These are phyloP conservation scores for Colletotrichum orchidophilum DNA, from an alignment of 2,329 filamentous ascomycete species.

Conservation along the genomic window DNA sequence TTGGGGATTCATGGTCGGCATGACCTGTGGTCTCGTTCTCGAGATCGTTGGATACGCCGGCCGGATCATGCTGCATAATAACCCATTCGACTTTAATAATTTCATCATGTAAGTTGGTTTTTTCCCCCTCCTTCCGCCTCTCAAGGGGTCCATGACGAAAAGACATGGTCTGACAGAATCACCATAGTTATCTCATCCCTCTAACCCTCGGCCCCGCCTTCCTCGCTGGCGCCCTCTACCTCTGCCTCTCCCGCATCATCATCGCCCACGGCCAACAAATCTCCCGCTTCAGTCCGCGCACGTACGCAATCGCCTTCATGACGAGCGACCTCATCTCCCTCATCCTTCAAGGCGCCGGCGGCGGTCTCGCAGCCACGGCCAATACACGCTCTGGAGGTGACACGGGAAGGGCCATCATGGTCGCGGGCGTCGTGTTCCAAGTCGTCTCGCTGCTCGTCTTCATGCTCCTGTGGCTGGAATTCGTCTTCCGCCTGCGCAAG, in stretches of 20 bases:
- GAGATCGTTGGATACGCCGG: conserved; percentile 72
- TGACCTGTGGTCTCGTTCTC: conserved; percentile 33
- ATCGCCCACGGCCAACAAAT: conserved; percentile 13
- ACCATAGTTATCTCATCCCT: conserved; percentile 16
- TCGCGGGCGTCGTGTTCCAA: neutral
- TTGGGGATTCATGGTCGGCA: neutral
- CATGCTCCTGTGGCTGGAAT: neutral
- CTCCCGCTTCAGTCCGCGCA: conserved; percentile 15
- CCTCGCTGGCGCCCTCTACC: conserved; percentile 31
- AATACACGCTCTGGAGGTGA: neutral
- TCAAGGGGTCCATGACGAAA: too few relatives aligned
- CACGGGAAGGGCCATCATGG: neutral
- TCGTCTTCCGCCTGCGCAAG: neutral
- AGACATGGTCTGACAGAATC: neutral
- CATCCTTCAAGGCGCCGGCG: conserved; percentile 65
- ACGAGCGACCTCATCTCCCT: conserved; percentile 64
- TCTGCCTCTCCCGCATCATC: conserved; percentile 31
- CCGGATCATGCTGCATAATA: conserved; percentile 63
- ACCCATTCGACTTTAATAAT: conserved; percentile 64
- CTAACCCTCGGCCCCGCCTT: conserved; percentile 33
- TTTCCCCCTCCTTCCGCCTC: neutral
- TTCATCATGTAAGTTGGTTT: conserved; percentile 51
- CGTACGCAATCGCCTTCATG: conserved; percentile 68
- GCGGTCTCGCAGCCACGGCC: conserved; percentile 53
- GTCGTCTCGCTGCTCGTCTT: neutral